Evolutionary conservation across 805 yeast genomes (phyloP).

Genomic region (Ascoidea tarda): DNA sequence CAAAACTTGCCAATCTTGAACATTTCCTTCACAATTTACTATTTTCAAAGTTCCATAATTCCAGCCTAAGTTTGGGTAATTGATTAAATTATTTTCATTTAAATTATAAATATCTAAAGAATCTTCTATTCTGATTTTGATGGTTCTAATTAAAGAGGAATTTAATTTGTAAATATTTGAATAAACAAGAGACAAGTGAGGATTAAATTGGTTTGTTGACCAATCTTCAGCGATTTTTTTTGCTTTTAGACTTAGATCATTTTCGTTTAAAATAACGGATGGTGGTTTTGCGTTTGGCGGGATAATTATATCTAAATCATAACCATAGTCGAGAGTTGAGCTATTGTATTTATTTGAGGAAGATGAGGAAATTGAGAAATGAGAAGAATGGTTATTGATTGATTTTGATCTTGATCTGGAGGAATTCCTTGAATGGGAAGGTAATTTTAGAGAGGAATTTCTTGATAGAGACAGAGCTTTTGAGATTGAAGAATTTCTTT

Average conservation of each 20-base stretch:
- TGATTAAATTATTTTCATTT: slow-evolving; percentile 19
- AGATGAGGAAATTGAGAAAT: no score
- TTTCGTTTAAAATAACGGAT: background rate
- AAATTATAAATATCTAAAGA: slow-evolving; percentile 29
- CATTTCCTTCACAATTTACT: slow-evolving; percentile 10
- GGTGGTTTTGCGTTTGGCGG: no score
- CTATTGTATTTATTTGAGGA: no score
- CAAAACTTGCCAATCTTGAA: slow-evolving; percentile 10
- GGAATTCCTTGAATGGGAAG: background rate
- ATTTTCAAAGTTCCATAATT: slow-evolving; percentile 8
- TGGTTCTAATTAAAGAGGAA: slow-evolving; percentile 47
- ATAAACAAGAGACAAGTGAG: slow-evolving; percentile 63
- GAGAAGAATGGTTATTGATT: no score
- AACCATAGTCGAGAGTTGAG: no score
- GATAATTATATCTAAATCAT: background rate
- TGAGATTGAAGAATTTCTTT: background rate
- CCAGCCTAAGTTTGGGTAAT: slow-evolving; percentile 4
- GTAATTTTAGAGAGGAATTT: no score
- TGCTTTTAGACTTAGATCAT: slow-evolving; percentile 13
- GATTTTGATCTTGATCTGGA: background rate
- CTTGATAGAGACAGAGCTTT: no score
- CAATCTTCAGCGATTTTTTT: slow-evolving; percentile 38
- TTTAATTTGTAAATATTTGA: slow-evolving; percentile 52
- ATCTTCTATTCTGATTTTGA: slow-evolving; percentile 53
- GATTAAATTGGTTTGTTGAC: slow-evolving; percentile 44